phyloP scores from a whole-genome alignment of 2,329 filamentous ascomycete species.

The Fusarium aywerte region DNA sequence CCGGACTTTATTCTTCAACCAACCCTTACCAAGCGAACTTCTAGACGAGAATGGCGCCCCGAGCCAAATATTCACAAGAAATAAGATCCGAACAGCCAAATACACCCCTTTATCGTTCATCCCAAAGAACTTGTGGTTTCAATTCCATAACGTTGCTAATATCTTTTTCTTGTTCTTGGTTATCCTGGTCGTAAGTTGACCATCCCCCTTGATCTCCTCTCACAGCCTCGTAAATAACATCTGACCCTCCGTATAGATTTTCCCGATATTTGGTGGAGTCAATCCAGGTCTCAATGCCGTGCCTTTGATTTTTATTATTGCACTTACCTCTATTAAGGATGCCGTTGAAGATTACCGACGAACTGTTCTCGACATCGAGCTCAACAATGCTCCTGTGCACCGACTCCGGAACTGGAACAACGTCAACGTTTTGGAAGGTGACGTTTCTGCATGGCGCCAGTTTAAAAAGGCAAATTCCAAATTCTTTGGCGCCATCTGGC shows the following conservation, averaged over 20 bases:
- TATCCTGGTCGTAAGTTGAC: constrained; percentile 82
- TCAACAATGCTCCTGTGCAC: constrained; percentile 97
- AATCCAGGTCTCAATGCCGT: constrained; percentile 92
- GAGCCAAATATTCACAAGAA: constrained; percentile 76
- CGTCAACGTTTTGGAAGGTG: constrained; percentile 90
- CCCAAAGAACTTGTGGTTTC: constrained; percentile 96
- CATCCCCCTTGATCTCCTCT: not conserved
- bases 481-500: constrained; percentile 65
- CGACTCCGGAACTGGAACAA: constrained; percentile 89
- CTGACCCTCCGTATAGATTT: constrained; percentile 71
- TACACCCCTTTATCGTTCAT: constrained; percentile 96
- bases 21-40: constrained; percentile 77
- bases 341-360: constrained; percentile 94
- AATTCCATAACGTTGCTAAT: constrained; percentile 99
- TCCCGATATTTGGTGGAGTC: constrained; percentile 91
- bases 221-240: constrained; percentile 13
- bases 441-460: constrained; percentile 84
- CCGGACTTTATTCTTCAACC: constrained; percentile 84
- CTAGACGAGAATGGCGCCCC: constrained; percentile 85
- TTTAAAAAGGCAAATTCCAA: constrained; percentile 89
- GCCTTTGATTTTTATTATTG: constrained; percentile 91
- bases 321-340: constrained; percentile 91
- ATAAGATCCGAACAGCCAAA: constrained; percentile 98
- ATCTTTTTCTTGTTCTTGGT: constrained; percentile 98
- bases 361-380: constrained; percentile 88